Evolutionary conservation across 2,329 filamentous ascomycete genomes (phyloP), one percentile per base, ranked within the genome.

Genomic region (Neofusicoccum parvum): DNA sequence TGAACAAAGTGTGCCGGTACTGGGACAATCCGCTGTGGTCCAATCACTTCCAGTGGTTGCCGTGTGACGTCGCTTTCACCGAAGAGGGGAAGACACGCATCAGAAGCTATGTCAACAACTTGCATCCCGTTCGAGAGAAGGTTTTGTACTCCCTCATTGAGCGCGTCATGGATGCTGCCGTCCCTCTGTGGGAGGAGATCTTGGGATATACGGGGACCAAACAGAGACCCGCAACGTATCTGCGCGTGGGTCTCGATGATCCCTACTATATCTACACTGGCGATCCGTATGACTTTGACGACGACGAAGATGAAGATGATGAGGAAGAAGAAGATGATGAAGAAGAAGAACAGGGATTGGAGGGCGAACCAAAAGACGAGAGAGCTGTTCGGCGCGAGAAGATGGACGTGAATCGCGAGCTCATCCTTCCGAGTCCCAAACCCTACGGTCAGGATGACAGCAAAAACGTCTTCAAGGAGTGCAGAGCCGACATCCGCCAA

Each of bases 61-160:
- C 84, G 12, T 80, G 79, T 65, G 78, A 83, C 2, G 76, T 86
- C 23, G 68, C 74, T 14, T 71, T 83, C 51, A 72, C 73, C 37
- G 67, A 72, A 3, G 71, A 75, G 3, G 69, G 59, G 2, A 32
- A 34, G 14, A 76, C 78, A 11, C 75, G 70, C 27, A 81, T 86
- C 36, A 72, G 71, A 3, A 82, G 80, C 63, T 85, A 85, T 68
- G 78, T 85, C 70, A 85, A 85, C 71, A 85, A 84, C 65, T 70
- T 84, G 1, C 81, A 85, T 65, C 83, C 83, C 0, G 34, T 66
- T 1, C 60, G 76, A 2, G 75, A 84, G 50, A 67, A 69, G 9
- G 67, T 64, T 2, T 70, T 84, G 0, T 85, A 84, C 63, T 66
- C 65, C 1, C 69, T 80, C 3, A 71, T 84, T 11, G 80, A 83